Evolutionary conservation across 345 rosid species (phyloP), one percentile per base, ranked within the genome.

Genomic region (Citrus unshiu): DNA sequence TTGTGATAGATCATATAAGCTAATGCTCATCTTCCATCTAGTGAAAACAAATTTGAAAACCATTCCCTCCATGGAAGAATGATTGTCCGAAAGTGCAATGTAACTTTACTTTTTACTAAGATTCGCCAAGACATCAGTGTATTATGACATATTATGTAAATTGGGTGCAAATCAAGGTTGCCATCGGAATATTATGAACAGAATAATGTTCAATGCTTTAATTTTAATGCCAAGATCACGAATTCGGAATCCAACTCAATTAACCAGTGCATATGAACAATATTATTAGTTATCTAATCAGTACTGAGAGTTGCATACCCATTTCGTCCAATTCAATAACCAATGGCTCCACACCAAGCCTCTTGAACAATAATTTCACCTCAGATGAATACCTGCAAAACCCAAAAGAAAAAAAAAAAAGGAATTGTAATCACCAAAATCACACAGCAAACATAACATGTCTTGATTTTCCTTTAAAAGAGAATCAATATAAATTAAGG

Each of bases 301-400:
- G 46, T 34, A 57, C 12, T 10, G 37, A 73, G 60, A 79, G 16
- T 40, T 30, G 78, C 90, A 68, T 81, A 96, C 99, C 99, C 83
- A 93, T 81, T 77, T 92, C 91, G 82, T 96, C 99, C 90, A 96
- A 87, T 79, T 96, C 98, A 79, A 96, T 82, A 72, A 92, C 97
- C 72, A 90, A 69, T 13, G 98, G 98, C 73, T 89, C 79, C 85
- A 85, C 98, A 3, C 91, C 94, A 66, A 93, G 90, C 81, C 73
- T 91, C 79, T 90, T 89, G 84, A 96, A 91, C 91, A 96, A 81
- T 13, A 83, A 76, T 87, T 92, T 96, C 97, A 96, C 99, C 87
- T 96, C 99, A 34, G 91, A 78, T 3, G 98, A 93, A 80, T 92
- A 93, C 83, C 99, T 93, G 74, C 70, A 83, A 79, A 64, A 22